A percentile compares a stretch with the other conserved stretches of the same genome.
These are phyloP conservation scores for Lodderomyces theae DNA, from an alignment of 1,139 yeast species.

Conservation along the genomic window DNA sequence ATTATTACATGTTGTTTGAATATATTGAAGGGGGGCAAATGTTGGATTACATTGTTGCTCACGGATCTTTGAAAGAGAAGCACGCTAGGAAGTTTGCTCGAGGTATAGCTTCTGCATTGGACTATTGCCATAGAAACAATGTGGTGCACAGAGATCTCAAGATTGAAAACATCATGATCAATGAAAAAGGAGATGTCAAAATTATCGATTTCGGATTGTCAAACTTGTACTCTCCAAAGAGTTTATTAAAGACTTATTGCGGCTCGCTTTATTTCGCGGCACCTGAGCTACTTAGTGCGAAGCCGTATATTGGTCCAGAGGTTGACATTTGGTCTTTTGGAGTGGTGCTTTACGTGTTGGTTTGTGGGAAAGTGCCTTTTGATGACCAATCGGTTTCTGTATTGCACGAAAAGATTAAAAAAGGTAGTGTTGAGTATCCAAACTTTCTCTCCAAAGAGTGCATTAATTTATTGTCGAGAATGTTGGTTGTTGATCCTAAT, in stretches of 20 bases:
- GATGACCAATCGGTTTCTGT: slow-evolving; percentile 94
- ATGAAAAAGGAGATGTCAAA: slow-evolving; percentile 89
- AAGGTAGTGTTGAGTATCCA: slow-evolving; percentile 92
- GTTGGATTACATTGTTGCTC: slow-evolving; percentile 95
- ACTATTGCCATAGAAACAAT: slow-evolving; percentile 88
- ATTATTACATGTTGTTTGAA: slow-evolving; percentile 94
- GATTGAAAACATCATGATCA: slow-evolving; percentile 94
- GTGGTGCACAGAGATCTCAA: slow-evolving; percentile 96
- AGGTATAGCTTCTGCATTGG: slow-evolving; percentile 93
- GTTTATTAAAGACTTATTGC: slow-evolving; percentile 86
- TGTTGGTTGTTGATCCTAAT: slow-evolving; percentile 87
- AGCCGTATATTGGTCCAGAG: slow-evolving; percentile 94
- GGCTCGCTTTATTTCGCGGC: slow-evolving; percentile 98
- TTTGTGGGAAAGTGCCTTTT: slow-evolving; percentile 97
- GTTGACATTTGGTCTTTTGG: slow-evolving; percentile 99
- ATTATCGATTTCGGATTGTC: slow-evolving; percentile 96
- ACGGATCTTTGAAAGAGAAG: slow-evolving; percentile 89
- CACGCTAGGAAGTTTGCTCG: slow-evolving; percentile 95
- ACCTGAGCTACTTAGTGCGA: slow-evolving; percentile 89
- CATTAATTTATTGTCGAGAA: slow-evolving; percentile 74
- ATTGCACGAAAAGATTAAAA: slow-evolving; percentile 89
- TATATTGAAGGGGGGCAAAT: slow-evolving; percentile 97
- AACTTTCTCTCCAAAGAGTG: slow-evolving; percentile 77
- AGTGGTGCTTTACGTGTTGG: slow-evolving; percentile 88
- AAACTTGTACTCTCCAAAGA: slow-evolving; percentile 72